These are phyloP conservation scores for Cryphonectria nitschkei DNA, from an alignment of 2,329 filamentous ascomycete species.

Conservation along the genomic window DNA sequence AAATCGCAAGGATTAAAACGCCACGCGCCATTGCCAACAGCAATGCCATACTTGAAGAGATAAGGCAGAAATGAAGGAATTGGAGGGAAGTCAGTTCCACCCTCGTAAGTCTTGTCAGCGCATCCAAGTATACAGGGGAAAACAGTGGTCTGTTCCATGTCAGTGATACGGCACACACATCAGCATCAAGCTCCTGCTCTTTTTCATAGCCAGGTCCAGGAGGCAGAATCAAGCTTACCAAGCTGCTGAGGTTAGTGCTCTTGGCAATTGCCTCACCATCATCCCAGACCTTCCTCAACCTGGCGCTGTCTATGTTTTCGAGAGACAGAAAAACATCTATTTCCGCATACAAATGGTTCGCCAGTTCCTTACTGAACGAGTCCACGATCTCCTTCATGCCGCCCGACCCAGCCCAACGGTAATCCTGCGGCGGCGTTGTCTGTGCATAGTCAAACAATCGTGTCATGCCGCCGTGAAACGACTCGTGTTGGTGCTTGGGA, in stretches of 20 bases:
- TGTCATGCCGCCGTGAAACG: conserved; percentile 38
- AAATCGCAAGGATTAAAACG: conserved; percentile 36
- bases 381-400: conserved; percentile 35
- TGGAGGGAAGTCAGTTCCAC: conserved; percentile 33
- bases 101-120: conserved; percentile 35
- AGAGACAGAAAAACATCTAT: conserved; percentile 35
- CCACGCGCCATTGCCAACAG: conserved; percentile 34
- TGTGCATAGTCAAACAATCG: conserved; percentile 35
- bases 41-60: conserved; percentile 35
- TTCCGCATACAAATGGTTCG: conserved; percentile 37
- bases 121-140: conserved; percentile 34
- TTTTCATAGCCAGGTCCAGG: neutral
- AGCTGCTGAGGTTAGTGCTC: conserved; percentile 26
- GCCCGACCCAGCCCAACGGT: conserved; percentile 30
- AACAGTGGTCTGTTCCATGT: conserved; percentile 31
- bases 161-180: conserved; percentile 8
- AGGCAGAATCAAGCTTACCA: neutral
- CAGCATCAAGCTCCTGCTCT: neutral
- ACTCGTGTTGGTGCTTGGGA: conserved; percentile 40
- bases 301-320: conserved; percentile 31
- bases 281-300: conserved; percentile 28
- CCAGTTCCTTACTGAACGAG: conserved; percentile 32
- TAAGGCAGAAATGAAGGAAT: conserved; percentile 33
- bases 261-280: conserved; percentile 30
- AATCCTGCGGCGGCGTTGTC: conserved; percentile 32